phyloP scores from a whole-genome alignment of 306 rosid genomes.

The Trichosanthes truncata region DNA sequence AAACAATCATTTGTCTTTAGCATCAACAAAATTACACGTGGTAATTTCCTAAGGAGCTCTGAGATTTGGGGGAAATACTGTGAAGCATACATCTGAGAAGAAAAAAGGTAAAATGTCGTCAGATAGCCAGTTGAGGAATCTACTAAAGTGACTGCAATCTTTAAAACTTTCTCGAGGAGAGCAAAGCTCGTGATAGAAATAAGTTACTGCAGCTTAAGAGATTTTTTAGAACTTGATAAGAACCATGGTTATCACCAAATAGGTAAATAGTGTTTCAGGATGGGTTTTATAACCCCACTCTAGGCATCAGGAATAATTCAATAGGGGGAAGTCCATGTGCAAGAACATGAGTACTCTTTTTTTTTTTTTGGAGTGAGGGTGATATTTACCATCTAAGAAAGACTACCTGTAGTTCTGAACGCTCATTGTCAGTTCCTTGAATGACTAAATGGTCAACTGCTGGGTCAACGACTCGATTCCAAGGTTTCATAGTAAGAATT shows the following conservation, averaged over 20 bases:
- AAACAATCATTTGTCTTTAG: slow-evolving; percentile 97
- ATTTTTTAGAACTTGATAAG: neutral
- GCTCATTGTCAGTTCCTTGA: slow-evolving; percentile 55
- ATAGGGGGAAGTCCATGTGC: neutral
- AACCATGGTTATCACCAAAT: neutral
- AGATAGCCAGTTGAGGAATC: neutral
- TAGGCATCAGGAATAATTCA: neutral
- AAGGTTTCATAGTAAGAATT: slow-evolving; percentile 91
- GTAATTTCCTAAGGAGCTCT: slow-evolving; percentile 85
- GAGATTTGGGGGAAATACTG: slow-evolving; percentile 81
- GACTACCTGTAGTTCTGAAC: slow-evolving; percentile 83
- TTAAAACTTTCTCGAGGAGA: neutral
- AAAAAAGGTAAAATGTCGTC: slow-evolving; percentile 3
- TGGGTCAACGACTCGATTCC: slow-evolving; percentile 77
- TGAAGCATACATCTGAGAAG: slow-evolving; percentile 83
- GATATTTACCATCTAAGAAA: neutral
- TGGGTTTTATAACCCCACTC: neutral
- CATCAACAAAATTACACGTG: slow-evolving; percentile 88
- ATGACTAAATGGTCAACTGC: slow-evolving; percentile 86
- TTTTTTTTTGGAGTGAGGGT: neutral
- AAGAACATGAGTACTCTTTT: neutral
- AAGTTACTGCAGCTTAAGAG: neutral
- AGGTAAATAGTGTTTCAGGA: neutral
- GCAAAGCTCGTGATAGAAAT: neutral
- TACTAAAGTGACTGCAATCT: neutral